These are phyloP conservation scores for Lactarius quietus DNA, from an alignment of 768 basidiomycete genomes.

Conservation along the genomic window DNA sequence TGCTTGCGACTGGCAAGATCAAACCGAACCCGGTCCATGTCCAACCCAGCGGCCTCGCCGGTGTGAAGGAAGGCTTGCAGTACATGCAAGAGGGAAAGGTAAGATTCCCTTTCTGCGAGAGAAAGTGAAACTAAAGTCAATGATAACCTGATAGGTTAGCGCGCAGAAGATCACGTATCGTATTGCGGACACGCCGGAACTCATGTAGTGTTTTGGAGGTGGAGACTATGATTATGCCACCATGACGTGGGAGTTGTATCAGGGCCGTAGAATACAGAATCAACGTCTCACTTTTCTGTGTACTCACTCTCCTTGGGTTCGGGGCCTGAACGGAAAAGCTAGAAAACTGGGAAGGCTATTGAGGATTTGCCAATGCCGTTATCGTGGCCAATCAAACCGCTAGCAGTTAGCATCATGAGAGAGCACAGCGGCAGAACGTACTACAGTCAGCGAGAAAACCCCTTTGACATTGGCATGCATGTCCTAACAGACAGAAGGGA, in stretches of 20 bases:
- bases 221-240: not conserved
- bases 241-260: not conserved
- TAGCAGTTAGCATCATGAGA: not conserved
- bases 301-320: no score
- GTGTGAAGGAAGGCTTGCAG: slow-evolving; percentile 30
- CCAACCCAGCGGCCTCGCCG: slow-evolving; percentile 29
- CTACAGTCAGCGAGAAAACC: not conserved
- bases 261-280: not conserved
- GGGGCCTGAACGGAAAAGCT: not conserved
- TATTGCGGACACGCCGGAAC: slow-evolving; percentile 23
- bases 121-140: not conserved
- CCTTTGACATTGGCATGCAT: not conserved
- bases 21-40: slow-evolving; percentile 31
- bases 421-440: no score
- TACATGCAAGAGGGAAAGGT: slow-evolving; percentile 33
- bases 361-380: no score
- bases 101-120: not conserved
- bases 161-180: slow-evolving; percentile 34
- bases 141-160: slow-evolving; percentile 22
- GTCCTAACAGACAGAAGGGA: not conserved
- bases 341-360: no score
- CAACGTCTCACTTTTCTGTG: not conserved
- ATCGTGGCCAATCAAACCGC: no score
- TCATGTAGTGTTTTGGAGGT: not conserved
- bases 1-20: slow-evolving; percentile 27